Evolutionary conservation across 208 protist genomes (phyloP).

Genomic region (Trypanosoma platydactyli): DNA sequence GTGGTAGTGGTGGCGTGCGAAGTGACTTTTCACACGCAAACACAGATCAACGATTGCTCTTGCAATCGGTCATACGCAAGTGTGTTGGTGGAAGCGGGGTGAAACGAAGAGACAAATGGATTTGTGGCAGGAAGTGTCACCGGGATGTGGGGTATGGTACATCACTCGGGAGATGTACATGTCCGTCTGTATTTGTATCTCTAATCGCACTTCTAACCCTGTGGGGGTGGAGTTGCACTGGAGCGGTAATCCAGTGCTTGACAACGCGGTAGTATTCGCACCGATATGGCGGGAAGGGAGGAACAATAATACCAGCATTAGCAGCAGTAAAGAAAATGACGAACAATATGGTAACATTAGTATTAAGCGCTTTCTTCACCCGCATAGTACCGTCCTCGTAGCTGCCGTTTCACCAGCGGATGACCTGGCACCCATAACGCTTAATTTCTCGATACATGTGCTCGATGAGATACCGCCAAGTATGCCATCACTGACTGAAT

Average conservation of each 20-base stretch:
- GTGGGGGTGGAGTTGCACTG: slow-evolving; percentile 16
- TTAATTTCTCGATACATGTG: slow-evolving; percentile 3
- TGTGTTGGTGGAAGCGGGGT: too few relatives aligned
- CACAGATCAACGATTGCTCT: too few relatives aligned
- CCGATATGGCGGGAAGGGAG: background rate
- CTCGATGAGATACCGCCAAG: background rate
- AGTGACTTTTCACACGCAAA: too few relatives aligned
- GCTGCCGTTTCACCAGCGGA: slow-evolving; percentile 13
- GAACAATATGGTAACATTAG: background rate
- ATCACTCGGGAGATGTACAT: slow-evolving; percentile 21
- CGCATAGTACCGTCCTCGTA: slow-evolving; percentile 10
- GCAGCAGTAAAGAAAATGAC: background rate
- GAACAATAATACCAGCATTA: background rate
- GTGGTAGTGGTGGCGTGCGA: too few relatives aligned
- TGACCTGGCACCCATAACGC: slow-evolving; percentile 8
- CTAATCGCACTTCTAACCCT: slow-evolving; percentile 7
- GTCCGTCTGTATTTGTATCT: slow-evolving; percentile 20
- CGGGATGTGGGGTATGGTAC: slow-evolving; percentile 15
- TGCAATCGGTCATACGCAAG: too few relatives aligned
- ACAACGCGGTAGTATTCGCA: slow-evolving; percentile 9
- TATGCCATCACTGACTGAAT: background rate
- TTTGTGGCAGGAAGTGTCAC: slow-evolving; percentile 21
- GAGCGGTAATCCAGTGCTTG: background rate
- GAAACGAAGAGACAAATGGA: slow-evolving; percentile 9
- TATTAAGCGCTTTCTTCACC: slow-evolving; percentile 10